Conservation (phyloP, 1,284 basidiomycete species). For the Leucoagaricus sp. region DNA sequence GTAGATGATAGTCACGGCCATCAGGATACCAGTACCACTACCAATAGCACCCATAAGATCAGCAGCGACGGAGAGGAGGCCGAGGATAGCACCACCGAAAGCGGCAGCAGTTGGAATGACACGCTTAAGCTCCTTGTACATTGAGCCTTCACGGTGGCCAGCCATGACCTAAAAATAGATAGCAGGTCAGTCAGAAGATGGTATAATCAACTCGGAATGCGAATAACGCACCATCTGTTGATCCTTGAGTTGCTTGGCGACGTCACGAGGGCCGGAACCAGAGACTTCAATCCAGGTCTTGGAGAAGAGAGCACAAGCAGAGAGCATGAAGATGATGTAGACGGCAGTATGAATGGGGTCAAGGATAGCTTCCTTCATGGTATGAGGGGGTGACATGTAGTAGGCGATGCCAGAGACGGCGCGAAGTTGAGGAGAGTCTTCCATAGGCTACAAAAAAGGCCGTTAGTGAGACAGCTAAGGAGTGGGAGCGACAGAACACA, state of each 20-base stretch:
- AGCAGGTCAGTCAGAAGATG: not conserved
- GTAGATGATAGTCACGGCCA: constrained; percentile 98
- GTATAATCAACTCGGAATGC: not conserved
- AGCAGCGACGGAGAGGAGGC: constrained; percentile 91
- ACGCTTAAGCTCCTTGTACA: constrained; percentile 99
- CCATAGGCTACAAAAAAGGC: constrained; percentile 64
- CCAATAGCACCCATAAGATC: constrained; percentile 97
- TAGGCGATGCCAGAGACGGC: constrained; percentile 95
- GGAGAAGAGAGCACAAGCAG: constrained; percentile 95
- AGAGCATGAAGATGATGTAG: constrained; percentile 92
- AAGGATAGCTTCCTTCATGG: constrained; percentile 80
- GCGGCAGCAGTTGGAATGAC: constrained; percentile 98
- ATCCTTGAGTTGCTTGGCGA: constrained; percentile 98
- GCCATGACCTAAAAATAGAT: constrained; percentile 75
- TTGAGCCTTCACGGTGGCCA: constrained; percentile 93
- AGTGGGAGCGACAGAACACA: constrained; percentile 35
- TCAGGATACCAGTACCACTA: constrained; percentile 95
- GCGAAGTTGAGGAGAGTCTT: constrained; percentile 90
- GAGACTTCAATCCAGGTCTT: constrained; percentile 99
- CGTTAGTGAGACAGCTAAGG: constrained; percentile 10
- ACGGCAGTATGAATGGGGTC: constrained; percentile 94
- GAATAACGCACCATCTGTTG: constrained; percentile 81
- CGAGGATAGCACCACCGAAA: constrained; percentile 95
- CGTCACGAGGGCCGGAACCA: constrained; percentile 91
- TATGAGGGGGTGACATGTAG: constrained; percentile 97